phyloP scores from a whole-genome alignment of 2,329 filamentous ascomycete genomes.

The Teratosphaeria epicoccoides region DNA sequence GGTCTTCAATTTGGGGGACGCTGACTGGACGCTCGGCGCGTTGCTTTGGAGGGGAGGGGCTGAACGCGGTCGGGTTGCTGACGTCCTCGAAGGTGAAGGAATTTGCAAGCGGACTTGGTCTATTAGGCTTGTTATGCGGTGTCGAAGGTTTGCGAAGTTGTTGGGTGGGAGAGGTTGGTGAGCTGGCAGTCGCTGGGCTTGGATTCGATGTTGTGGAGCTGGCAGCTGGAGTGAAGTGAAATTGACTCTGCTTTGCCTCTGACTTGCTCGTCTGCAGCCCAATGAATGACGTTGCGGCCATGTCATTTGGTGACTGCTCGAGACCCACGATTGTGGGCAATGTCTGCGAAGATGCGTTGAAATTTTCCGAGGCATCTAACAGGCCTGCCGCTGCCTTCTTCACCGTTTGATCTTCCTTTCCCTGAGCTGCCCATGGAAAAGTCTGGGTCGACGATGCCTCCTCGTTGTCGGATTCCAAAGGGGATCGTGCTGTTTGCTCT shows the following conservation, averaged over 20 bases:
- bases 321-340: background rate
- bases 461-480: background rate
- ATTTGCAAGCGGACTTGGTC: slow-evolving; percentile 25
- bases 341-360: background rate
- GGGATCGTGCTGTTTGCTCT: background rate
- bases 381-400: background rate
- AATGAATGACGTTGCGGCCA: background rate
- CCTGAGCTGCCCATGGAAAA: background rate
- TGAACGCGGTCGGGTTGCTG: slow-evolving; percentile 3
- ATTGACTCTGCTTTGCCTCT: slow-evolving; percentile 13
- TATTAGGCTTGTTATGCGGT: slow-evolving; percentile 18
- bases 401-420: background rate
- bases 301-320: background rate
- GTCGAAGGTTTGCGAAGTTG: slow-evolving; percentile 1
- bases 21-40: background rate
- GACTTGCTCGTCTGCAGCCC: background rate
- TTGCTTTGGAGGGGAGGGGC: slow-evolving; percentile 1
- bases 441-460: background rate
- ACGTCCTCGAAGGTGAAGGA: slow-evolving; percentile 16
- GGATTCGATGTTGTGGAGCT: slow-evolving; percentile 4
- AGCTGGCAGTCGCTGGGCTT: slow-evolving; percentile 5
- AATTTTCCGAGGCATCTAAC: background rate
- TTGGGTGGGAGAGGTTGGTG: slow-evolving; percentile 1
- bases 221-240: slow-evolving; percentile 8
- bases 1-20: slow-evolving; percentile 8